Evolutionary conservation across 208 protist genomes (phyloP), one percentile per base, ranked within the genome.

Genomic region (Porcisia hertigi): DNA sequence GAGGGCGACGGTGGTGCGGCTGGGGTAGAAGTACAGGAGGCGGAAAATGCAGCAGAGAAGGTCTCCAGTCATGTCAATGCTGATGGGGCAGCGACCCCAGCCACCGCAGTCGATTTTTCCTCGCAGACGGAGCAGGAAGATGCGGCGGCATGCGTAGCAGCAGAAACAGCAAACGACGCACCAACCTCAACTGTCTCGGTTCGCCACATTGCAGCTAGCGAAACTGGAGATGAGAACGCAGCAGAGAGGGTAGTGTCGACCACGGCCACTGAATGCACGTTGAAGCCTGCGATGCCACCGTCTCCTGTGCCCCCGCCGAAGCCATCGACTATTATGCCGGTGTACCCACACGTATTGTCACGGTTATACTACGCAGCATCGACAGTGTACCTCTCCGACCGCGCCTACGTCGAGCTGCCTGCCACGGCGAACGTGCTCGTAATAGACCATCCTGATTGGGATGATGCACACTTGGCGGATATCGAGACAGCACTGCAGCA

Each of bases 401-500:
- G 78, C 34, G 77, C 76, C 39, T 54, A 57, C 11, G 60, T 80
- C 30, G 77, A 77, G 5, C 76, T 88, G 52, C 85, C 85, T 9
- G 18, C 69, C 55, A 76, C 60, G 4, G 85, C 78, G n/a, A 86
- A 88, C 77, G 81, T 86, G n/a, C 74, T 86, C 34, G 79, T 88
- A 36, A 67, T 88, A 4, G 79, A 86, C 49, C 75, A 54, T 23
- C 55, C 71, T 2, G 80, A 79, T 49, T 84, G 74, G 74, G 18
- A 59, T 45, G 80, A 80, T 25, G 58, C 52, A 7, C 58, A 34
- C n/a, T 20, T 58, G 16, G 53, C 12, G 6, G 66, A 11, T 2
- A 70, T 85, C 45, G 54, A 75, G 5, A 39, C 63, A 4, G 72
- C 64, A 52, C 58, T 85, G 58, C 65, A 45, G 60, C 30, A 75